A percentile compares a stretch with the other conserved stretches of the same genome.
These are phyloP conservation scores for Cornus kousa DNA, from an alignment of 148 eudicot species.

Conservation along the genomic window DNA sequence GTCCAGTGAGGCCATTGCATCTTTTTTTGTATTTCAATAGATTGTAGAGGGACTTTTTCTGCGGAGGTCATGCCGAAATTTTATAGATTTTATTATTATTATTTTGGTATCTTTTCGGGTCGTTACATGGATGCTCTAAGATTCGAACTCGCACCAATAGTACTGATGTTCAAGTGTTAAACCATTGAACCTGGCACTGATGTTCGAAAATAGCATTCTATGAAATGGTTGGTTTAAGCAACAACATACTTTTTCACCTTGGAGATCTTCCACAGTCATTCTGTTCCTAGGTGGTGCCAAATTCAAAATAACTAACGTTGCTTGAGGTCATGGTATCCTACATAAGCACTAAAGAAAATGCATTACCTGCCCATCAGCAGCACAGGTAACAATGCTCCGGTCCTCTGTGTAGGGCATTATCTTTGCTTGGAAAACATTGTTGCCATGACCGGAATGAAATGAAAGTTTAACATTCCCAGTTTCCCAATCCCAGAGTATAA, in stretches of 20 bases:
- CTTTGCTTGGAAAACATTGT: slow-evolving; percentile 92
- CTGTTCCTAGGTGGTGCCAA: background rate
- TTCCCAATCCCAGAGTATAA: slow-evolving; percentile 93
- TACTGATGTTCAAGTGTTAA: too few relatives aligned
- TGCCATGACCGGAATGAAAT: slow-evolving; percentile 70
- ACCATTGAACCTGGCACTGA: too few relatives aligned
- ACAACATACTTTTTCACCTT: background rate
- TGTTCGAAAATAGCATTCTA: background rate
- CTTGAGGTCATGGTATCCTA: background rate
- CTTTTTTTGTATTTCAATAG: too few relatives aligned
- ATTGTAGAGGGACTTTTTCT: too few relatives aligned
- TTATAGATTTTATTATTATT: too few relatives aligned
- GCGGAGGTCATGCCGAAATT: too few relatives aligned
- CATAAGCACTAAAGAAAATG: slow-evolving; percentile 6
- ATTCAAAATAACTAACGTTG: background rate
- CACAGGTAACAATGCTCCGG: slow-evolving; percentile 81
- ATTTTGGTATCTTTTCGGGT: too few relatives aligned
- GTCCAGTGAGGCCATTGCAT: too few relatives aligned
- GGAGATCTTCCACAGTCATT: background rate
- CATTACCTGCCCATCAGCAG: slow-evolving; percentile 94
- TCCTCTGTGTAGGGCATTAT: slow-evolving; percentile 81
- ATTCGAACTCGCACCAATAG: too few relatives aligned
- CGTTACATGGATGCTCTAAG: too few relatives aligned
- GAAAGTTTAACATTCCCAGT: slow-evolving; percentile 60
- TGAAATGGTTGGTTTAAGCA: background rate